Evolutionary conservation across 2,329 filamentous ascomycete species (phyloP), one percentile per base, ranked within the genome.

Genomic region (Colletotrichum camelliae): DNA sequence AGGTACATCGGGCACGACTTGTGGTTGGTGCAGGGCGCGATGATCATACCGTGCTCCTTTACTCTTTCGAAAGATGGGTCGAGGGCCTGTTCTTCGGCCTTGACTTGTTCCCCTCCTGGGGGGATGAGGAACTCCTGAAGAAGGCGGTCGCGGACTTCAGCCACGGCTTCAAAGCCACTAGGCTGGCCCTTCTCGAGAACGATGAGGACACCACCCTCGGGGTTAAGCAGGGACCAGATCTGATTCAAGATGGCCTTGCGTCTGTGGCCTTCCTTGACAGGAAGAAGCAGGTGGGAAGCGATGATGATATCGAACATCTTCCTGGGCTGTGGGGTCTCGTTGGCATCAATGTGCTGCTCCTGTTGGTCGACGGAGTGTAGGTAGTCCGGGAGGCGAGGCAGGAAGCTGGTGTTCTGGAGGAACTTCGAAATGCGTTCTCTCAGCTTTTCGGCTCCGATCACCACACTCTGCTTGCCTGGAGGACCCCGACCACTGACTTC

Each of bases 251-350:
- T 89, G 39, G 93, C 91, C 81, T 94, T 96, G 61, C 96, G 93
- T 80, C 94, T 88, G 80, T 93, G 95, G 13, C 94, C 93, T 82
- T 96, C 93, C 75, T 93, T 91, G 5, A 97, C 84, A 1, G 93
- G 91, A 84, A 97, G 93, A 27, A 99, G 88, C 5, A 93, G 90
- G 82, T 99, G 95, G 3, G 96, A 95, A 1, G 96, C 96, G 78
- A 99, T 93, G 79, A 99, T 95, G 7, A 99, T 85, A 81, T 99
- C 97, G 83, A 94, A 98, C 58, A 92, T 90, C 85, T 98, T 98
- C 76, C 94, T 91, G 4, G 89, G 88, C 21, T 89, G 88, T 7
- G 90, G 87, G 10, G 86, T 82, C 35, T 86, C 84, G 24, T 89
- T 88, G 24, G 91, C 90, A 72, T 95, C 91, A 7, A 95, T 82